phyloP scores from a whole-genome alignment of 2,329 filamentous ascomycete genomes.

The Periconia digitata region DNA sequence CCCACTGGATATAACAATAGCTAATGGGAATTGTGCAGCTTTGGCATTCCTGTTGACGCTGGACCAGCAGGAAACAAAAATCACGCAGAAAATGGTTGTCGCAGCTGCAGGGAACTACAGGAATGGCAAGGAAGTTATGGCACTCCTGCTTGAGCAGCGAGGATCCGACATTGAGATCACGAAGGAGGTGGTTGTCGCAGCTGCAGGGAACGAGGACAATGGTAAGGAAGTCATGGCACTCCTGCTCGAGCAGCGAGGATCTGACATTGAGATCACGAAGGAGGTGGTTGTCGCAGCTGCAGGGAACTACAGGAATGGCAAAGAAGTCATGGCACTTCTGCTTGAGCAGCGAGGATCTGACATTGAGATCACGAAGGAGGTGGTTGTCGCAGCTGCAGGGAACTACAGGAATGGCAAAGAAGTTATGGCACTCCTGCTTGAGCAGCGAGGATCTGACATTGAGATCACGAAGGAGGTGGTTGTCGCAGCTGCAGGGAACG shows the following conservation, averaged over 20 bases:
- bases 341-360: slow-evolving; percentile 7
- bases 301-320: slow-evolving; percentile 1
- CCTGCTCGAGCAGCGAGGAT: slow-evolving; percentile 7
- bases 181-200: slow-evolving; percentile 7
- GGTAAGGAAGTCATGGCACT: slow-evolving; percentile 7
- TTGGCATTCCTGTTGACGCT: slow-evolving; percentile 7
- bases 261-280: slow-evolving; percentile 9
- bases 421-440: slow-evolving; percentile 11
- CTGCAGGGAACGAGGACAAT: slow-evolving; percentile 4
- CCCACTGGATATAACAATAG: slow-evolving; percentile 6
- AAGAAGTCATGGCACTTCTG: slow-evolving; percentile 7
- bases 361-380: slow-evolving; percentile 6
- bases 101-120: slow-evolving; percentile 4
- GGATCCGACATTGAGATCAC: slow-evolving; percentile 8
- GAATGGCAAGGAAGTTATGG: slow-evolving; percentile 10
- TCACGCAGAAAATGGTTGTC: slow-evolving; percentile 6
- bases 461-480: slow-evolving; percentile 9
- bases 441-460: slow-evolving; percentile 5
- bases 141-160: slow-evolving; percentile 9
- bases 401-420: slow-evolving; percentile 4
- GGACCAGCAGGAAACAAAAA: neutral
- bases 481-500: slow-evolving; percentile 3
- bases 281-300: slow-evolving; percentile 7
- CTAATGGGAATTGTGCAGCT: slow-evolving; percentile 6
- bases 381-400: slow-evolving; percentile 5